Percentiles rank a stretch among this genome's conserved stretches.
Conservation (phyloP, 225 moss, liverwort and hornwort genomes). For the Polytrichum formosum region DNA sequence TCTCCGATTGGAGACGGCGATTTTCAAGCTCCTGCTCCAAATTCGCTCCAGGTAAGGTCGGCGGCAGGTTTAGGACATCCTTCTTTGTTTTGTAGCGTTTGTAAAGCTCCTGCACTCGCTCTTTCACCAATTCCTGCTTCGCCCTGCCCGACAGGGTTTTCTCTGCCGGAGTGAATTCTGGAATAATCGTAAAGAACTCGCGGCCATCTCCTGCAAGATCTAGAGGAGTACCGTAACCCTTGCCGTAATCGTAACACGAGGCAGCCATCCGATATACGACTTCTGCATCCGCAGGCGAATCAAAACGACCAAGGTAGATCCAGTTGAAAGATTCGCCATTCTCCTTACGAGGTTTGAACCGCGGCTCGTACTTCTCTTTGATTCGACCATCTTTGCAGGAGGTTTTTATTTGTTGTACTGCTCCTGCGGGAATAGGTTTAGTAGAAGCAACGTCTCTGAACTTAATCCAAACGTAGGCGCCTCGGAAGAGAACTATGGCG, state of each 20-base stretch:
- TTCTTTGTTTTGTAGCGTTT: neutral
- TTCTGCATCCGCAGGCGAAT: no score
- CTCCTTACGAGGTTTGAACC: slow-evolving; percentile 10
- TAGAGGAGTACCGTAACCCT: neutral
- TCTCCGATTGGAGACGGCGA: no score
- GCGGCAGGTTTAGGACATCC: neutral
- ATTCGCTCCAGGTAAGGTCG: neutral
- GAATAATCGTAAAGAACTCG: neutral
- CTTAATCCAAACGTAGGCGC: no score
- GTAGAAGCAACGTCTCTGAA: no score
- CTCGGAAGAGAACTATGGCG: no score
- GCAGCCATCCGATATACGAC: neutral
- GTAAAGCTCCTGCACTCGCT: neutral
- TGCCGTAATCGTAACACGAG: neutral
- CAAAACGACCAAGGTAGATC: no score
- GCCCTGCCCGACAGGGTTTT: neutral
- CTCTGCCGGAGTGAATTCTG: neutral
- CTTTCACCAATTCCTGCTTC: slow-evolving; percentile 4
- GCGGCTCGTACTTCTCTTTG: slow-evolving; percentile 1
- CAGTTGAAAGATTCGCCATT: neutral
- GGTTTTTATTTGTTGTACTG: neutral
- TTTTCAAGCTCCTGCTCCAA: neutral
- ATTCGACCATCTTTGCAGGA: neutral
- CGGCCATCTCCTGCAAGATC: slow-evolving; percentile 5
- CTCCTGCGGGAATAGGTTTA: no score